phyloP scores from a whole-genome alignment of 2,329 filamentous ascomycete species.

The Parasarocladium wereldwijsianum region DNA sequence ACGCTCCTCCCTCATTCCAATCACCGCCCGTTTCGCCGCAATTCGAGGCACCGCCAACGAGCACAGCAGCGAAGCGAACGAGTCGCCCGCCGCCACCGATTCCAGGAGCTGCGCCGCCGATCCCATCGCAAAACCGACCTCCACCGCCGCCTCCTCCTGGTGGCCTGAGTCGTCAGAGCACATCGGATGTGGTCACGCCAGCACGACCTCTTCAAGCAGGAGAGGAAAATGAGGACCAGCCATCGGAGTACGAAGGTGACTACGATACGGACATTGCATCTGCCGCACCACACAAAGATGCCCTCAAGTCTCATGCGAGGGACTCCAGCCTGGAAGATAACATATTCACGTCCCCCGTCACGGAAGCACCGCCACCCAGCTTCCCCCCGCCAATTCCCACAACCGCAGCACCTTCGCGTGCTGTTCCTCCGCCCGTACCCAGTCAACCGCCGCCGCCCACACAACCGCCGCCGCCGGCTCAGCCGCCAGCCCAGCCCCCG shows the following conservation, averaged over 20 bases:
- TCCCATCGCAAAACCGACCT: slow-evolving; percentile 40
- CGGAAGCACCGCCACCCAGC: slow-evolving; percentile 25
- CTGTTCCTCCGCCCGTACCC: slow-evolving; percentile 50
- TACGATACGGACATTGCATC: slow-evolving; percentile 96
- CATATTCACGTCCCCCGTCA: slow-evolving; percentile 40
- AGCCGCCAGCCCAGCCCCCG: too few species aligned
- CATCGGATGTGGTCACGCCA: slow-evolving; percentile 33
- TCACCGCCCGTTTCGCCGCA: slow-evolving; percentile 21
- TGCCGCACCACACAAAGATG: slow-evolving; percentile 88
- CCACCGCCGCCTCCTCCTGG: slow-evolving; percentile 52
- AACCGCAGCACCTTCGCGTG: slow-evolving; percentile 35
- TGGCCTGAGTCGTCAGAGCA: slow-evolving; percentile 40
- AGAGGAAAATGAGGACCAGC: slow-evolving; percentile 60
- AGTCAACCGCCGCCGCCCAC: slow-evolving; percentile 38
- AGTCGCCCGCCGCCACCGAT: slow-evolving; percentile 47
- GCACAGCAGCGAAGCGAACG: slow-evolving; percentile 32
- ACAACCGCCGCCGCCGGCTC: slow-evolving; percentile 39
- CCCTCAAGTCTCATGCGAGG: slow-evolving; percentile 65
- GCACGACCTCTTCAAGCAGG: slow-evolving; percentile 27
- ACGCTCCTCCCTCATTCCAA: slow-evolving; percentile 29
- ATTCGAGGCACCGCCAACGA: slow-evolving; percentile 25
- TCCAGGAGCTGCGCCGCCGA: slow-evolving; percentile 32
- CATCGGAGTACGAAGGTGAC: slow-evolving; percentile 91
- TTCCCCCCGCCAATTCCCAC: slow-evolving; percentile 42
- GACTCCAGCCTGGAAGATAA: slow-evolving; percentile 65